A percentile compares a stretch with the other conserved stretches of the same genome.
phyloP scores from a whole-genome alignment of 2,329 filamentous ascomycete species.

The Ophiostoma novo-ulmi region DNA sequence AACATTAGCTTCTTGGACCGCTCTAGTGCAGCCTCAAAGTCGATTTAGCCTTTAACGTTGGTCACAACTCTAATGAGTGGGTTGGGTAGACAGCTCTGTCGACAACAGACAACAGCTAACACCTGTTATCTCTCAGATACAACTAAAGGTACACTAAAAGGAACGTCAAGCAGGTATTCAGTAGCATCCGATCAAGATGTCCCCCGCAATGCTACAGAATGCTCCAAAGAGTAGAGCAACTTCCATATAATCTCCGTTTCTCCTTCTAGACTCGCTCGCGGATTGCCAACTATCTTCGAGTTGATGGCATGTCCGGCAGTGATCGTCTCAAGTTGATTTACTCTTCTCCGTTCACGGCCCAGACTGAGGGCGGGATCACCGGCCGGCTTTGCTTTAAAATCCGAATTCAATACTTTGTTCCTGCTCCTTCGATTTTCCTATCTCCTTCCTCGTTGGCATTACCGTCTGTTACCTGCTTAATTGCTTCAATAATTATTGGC shows the following conservation, averaged over 20 bases:
- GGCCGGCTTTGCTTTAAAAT: background rate
- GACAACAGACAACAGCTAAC: background rate
- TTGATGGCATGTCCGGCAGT: background rate
- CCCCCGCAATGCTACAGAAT: background rate
- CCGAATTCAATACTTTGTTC: background rate
- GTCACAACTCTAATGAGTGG: conserved; percentile 4
- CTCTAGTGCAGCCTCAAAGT: background rate
- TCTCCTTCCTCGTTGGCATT: background rate
- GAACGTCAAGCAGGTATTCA: no score
- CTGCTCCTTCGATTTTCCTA: background rate
- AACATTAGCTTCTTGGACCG: background rate
- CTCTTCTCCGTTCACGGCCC: background rate
- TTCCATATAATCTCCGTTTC: background rate
- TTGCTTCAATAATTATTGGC: background rate
- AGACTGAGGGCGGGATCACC: background rate
- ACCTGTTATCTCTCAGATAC: background rate
- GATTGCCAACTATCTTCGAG: background rate
- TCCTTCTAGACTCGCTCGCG: background rate
- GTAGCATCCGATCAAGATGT: background rate
- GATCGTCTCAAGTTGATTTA: background rate
- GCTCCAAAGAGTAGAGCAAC: background rate
- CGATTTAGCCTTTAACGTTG: conserved; percentile 5
- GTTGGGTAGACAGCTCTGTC: background rate
- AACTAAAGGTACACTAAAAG: no score
- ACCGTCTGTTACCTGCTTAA: background rate